phyloP scores from a whole-genome alignment of 1,284 basidiomycete genomes.

The Ceratobasidium sp. region DNA sequence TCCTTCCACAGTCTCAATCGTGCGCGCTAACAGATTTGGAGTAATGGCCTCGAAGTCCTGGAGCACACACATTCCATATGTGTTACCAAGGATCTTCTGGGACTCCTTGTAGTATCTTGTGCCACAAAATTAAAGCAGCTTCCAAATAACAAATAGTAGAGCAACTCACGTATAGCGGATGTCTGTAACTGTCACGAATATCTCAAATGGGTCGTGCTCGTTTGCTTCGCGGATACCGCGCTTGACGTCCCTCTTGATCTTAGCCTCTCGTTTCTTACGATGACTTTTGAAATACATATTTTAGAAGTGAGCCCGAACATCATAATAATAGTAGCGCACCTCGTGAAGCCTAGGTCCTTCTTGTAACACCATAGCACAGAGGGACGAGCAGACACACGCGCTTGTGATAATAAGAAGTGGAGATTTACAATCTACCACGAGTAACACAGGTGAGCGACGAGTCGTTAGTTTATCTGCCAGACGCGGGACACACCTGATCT shows the following conservation, averaged over 20 bases:
- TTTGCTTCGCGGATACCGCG: conserved; percentile 94
- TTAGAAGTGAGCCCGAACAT: conserved; percentile 34
- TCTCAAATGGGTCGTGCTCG: conserved; percentile 97
- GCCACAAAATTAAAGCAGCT: conserved; percentile 22
- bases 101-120: conserved; percentile 91
- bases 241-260: conserved; percentile 95
- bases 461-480: background rate
- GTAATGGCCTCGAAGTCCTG: conserved; percentile 99
- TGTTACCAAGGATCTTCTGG: conserved; percentile 96
- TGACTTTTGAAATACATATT: conserved; percentile 68
- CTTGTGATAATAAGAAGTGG: conserved; percentile 94
- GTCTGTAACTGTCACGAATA: conserved; percentile 98
- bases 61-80: conserved; percentile 96
- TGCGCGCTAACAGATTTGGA: conserved; percentile 95
- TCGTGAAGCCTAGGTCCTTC: conserved; percentile 95
- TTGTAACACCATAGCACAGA: conserved; percentile 98
- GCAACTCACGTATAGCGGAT: conserved; percentile 90
- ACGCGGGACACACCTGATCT: conserved; percentile 78
- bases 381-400: conserved; percentile 87
- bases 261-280: conserved; percentile 95
- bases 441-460: background rate
- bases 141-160: background rate
- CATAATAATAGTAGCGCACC: conserved; percentile 62
- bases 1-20: conserved; percentile 98
- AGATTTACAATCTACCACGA: conserved; percentile 87